phyloP scores from a whole-genome alignment of 495 filamentous ascomycete genomes.

The Rhypophila decipiens region DNA sequence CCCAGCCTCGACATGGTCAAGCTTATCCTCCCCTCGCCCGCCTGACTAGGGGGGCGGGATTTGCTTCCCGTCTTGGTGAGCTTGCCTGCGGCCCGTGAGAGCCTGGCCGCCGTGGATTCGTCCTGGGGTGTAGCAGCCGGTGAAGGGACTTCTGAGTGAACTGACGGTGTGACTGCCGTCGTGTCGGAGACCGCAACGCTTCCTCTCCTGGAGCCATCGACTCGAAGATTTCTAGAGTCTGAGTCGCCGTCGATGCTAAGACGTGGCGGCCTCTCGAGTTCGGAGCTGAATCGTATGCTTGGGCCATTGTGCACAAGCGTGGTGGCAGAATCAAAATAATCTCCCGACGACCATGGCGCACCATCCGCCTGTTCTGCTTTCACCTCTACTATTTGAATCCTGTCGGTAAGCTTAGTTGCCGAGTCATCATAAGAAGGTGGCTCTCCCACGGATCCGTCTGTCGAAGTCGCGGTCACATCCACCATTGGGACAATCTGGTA shows the following conservation, averaged over 20 bases:
- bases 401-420: constrained; percentile 2
- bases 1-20: constrained; percentile 60
- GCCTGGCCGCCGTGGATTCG: constrained; percentile 40
- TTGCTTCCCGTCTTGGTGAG: constrained; percentile 48
- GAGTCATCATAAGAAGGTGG: constrained; percentile 53
- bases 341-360: constrained; percentile 30
- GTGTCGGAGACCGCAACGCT: constrained; percentile 44
- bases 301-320: constrained; percentile 17
- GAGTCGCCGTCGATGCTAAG: constrained; percentile 32
- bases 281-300: constrained; percentile 36
- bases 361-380: neutral
- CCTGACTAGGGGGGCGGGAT: constrained; percentile 62
- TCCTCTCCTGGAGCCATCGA: constrained; percentile 34
- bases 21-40: constrained; percentile 61
- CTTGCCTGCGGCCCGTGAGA: constrained; percentile 56
- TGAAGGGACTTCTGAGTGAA: constrained; percentile 30
- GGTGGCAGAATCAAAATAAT: constrained; percentile 37
- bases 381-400: constrained; percentile 1
- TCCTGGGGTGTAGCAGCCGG: constrained; percentile 44
- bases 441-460: constrained; percentile 42
- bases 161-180: constrained; percentile 28
- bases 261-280: constrained; percentile 26
- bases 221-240: constrained; percentile 21
- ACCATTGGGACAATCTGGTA: constrained; percentile 89
- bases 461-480: constrained; percentile 53